Conservation (phyloP, 1,284 basidiomycete species). For the Trametes versicolor region DNA sequence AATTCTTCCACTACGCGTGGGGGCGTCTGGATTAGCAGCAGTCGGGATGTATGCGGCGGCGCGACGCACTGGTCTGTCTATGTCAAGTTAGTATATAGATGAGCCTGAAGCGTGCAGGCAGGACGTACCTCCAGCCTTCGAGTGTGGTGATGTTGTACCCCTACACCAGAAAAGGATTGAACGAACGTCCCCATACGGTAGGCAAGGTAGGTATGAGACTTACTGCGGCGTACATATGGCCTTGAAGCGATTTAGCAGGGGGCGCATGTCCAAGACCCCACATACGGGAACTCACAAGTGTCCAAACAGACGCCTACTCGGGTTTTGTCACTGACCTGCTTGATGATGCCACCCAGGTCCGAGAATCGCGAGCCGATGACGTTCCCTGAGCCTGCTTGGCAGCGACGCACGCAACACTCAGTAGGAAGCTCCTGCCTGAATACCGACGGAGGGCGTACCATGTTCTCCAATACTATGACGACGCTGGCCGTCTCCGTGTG, state of each 20-base stretch:
- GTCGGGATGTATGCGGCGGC: neutral
- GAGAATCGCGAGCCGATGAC: slow-evolving; percentile 79
- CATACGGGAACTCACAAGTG: slow-evolving; percentile 65
- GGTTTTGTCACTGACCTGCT: slow-evolving; percentile 76
- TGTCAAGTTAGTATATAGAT: neutral
- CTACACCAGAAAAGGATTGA: slow-evolving; percentile 44
- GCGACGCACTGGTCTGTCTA: slow-evolving; percentile 24
- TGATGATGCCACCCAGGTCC: slow-evolving; percentile 78
- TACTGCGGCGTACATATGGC: slow-evolving; percentile 85
- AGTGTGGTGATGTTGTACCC: slow-evolving; percentile 84
- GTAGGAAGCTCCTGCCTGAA: neutral
- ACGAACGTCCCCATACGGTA: neutral
- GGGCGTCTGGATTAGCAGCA: neutral
- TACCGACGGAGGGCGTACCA: slow-evolving; percentile 56
- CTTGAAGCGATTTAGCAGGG: slow-evolving; percentile 45
- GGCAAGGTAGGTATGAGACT: slow-evolving; percentile 30
- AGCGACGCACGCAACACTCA: neutral
- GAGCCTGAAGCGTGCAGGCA: no score
- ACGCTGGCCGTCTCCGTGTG: slow-evolving; percentile 74
- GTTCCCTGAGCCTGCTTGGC: slow-evolving; percentile 82
- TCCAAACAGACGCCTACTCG: slow-evolving; percentile 88
- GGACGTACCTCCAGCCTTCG: slow-evolving; percentile 70
- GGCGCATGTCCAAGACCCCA: neutral
- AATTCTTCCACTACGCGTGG: slow-evolving; percentile 64
- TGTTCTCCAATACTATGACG: slow-evolving; percentile 85